Evolutionary conservation across 169 alveolate genomes (phyloP).

Genomic region (Plasmodium reichenowi): DNA sequence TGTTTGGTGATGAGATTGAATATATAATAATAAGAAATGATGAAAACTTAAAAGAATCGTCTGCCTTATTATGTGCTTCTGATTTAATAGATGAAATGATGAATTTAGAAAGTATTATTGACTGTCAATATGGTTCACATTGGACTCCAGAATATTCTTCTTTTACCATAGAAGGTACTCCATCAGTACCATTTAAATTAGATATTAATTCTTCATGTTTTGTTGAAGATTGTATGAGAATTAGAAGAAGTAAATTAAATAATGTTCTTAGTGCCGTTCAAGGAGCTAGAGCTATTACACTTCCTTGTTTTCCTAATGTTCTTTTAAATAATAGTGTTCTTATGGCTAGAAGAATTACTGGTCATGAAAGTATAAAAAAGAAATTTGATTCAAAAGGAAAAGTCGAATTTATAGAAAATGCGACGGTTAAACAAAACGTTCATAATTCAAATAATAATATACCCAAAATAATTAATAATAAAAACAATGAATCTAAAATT

Average conservation of each 20-base stretch:
- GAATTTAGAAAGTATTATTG: constrained; percentile 51
- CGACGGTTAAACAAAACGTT: neutral
- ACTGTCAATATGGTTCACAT: constrained; percentile 60
- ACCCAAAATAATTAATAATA: neutral
- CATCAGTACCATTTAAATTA: constrained; percentile 80
- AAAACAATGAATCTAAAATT: neutral
- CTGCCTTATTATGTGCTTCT: constrained; percentile 79
- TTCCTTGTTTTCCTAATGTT: constrained; percentile 74
- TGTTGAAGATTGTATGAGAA: constrained; percentile 58
- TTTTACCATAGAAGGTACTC: constrained; percentile 84
- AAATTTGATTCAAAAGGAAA: constrained; percentile 19
- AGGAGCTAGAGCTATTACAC: constrained; percentile 72
- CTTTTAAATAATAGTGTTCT: constrained; percentile 68
- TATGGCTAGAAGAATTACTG: constrained; percentile 43
- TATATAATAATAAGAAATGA: constrained; percentile 74
- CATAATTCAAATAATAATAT: neutral
- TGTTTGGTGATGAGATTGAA: constrained; percentile 84
- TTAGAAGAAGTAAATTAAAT: constrained; percentile 68
- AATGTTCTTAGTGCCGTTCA: constrained; percentile 51
- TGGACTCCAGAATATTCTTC: constrained; percentile 86
- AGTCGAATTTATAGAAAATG: neutral
- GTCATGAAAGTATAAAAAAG: constrained; percentile 21
- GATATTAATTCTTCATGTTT: constrained; percentile 67
- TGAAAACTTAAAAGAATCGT: constrained; percentile 54
- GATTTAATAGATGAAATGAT: constrained; percentile 78